These are phyloP conservation scores for Penicillium sp. DNA, from an alignment of 2,329 filamentous ascomycete species.

Conservation along the genomic window DNA sequence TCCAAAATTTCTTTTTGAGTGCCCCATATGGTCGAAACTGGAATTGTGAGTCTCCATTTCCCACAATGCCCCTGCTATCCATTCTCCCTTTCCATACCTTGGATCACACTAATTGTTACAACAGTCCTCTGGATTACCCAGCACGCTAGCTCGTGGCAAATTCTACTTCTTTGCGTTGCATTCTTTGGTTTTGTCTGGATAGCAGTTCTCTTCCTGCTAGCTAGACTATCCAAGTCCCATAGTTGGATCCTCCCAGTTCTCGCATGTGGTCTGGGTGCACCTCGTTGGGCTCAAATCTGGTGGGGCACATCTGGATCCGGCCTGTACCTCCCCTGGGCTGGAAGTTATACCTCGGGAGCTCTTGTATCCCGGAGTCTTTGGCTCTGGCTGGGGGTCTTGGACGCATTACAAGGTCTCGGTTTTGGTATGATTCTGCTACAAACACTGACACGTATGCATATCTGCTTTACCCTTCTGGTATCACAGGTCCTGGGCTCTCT, in stretches of 20 bases:
- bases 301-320: conserved; percentile 64
- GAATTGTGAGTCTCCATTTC: conserved; percentile 47
- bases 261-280: conserved; percentile 64
- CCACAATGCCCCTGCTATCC: accelerated
- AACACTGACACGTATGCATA: conserved; percentile 64
- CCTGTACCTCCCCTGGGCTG: conserved; percentile 63
- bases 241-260: conserved; percentile 68
- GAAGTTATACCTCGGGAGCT: conserved; percentile 54
- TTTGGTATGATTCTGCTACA: conserved; percentile 68
- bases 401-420: conserved; percentile 64
- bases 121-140: conserved; percentile 58
- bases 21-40: conserved; percentile 67
- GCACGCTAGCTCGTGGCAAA: conserved; percentile 57
- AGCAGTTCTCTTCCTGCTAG: conserved; percentile 48
- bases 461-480: conserved; percentile 59
- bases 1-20: conserved; percentile 68
- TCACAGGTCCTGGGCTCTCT: conserved; percentile 63
- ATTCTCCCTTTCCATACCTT: no score
- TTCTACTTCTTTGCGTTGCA: conserved; percentile 52
- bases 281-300: conserved; percentile 67
- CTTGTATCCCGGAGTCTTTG: conserved; percentile 59
- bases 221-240: conserved; percentile 58
- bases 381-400: conserved; percentile 67
- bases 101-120: background rate
- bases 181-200: conserved; percentile 60